Base-by-base conservation (phyloP, 2,329 filamentous ascomycete species). In the Myriosclerotinia curreyana region DNA sequence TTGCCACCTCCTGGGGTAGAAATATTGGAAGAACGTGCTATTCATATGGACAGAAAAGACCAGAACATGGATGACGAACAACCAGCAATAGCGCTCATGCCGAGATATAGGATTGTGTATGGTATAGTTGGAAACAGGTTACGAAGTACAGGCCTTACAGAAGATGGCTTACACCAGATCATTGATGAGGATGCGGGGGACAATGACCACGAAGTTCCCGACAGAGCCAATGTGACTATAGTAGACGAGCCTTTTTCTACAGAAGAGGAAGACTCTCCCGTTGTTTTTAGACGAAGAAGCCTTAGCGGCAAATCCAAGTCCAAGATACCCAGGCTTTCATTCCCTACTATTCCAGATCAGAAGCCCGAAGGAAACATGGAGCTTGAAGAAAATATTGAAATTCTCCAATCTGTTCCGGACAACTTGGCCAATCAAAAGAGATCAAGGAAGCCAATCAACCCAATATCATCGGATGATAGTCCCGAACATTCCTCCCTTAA, bases 1-100 rank as follows among this genome's bases (percentile, higher is more conserved):
- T 77, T 81, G 1, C 82, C 83, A 1, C 81, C 85, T 0, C 82
- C 83, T 0, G 84, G 85, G 0, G 80, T 86, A 12, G 83, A 87
- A 70, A 77, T 88, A 11, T 75, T 88, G 20, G 82, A 86, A 67
- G 79, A 83, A 65, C 79, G 72, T 67, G 65, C 69, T 28, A 68
- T 72, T 31, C 68, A 71, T 54, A 51, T 62, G 15, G 65, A 64
- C 31, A 38, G 66, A 42, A 31, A 64, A 65, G 69, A 53, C 67
- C 67, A 34, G 11, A 67, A 58, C 60, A 69, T 65, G 20, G 66
- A 65, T 3, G 67, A 67, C 48, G 64, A 70, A 34, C 65, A 70
- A 34, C 66, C 64, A 46, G 40, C 58, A 50, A 60, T 61, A 8
- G 42, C 67, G 12, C 52, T 64, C 64, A 11, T 70, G 64, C 58